Base-by-base conservation (phyloP, 139 green algal genomes). In the Haematococcus lacustris region DNA sequence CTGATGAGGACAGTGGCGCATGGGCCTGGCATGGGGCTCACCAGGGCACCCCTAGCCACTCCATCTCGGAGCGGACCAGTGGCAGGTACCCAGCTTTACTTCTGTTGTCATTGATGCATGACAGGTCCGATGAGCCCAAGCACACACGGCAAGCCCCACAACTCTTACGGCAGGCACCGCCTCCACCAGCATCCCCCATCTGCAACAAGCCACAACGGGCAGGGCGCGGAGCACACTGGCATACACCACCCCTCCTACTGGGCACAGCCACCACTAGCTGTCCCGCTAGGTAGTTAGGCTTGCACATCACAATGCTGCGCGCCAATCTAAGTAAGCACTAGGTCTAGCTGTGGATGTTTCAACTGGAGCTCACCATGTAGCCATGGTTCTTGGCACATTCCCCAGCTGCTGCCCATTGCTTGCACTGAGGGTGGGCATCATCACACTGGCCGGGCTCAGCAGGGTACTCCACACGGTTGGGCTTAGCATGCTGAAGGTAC, bases 351-450 rank as follows among this genome's bases (percentile, higher is more conserved):
- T 38, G n/a, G 61, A 39, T n/a, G n/a, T 67, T 38, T 67, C 13
- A 2, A 21, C 5, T 33, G 34, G 33, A 40, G 60, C 3, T 37
- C n/a, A 78, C 63, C 83, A 89, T 89, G 73, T 78, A 89, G 5
- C 50, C 62, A 2, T 51, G n/a, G 73, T 89, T 89, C 33, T 76
- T 76, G 62, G 70, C 1, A 57, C 84, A 89, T 73, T 87, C 81
- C n/a, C 84, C 84, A 0, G 30, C n/a, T 0, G 39, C 51, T 0
- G 85, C 82, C 85, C 85, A 90, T 0, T 74, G 62, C 1, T 53
- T 33, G 66, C 83, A 87, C 26, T 39, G 57, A 1, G 66, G 33
- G 50, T 82, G 43, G 32, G 21, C 13, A 71, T 89, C 78, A 6
- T 69, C 17, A 60, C 80, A 89, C 7, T 63, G 0, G 5, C 75